phyloP scores from a whole-genome alignment of 2,329 filamentous ascomycete genomes.

The Phyllosticta citrichinensis region DNA sequence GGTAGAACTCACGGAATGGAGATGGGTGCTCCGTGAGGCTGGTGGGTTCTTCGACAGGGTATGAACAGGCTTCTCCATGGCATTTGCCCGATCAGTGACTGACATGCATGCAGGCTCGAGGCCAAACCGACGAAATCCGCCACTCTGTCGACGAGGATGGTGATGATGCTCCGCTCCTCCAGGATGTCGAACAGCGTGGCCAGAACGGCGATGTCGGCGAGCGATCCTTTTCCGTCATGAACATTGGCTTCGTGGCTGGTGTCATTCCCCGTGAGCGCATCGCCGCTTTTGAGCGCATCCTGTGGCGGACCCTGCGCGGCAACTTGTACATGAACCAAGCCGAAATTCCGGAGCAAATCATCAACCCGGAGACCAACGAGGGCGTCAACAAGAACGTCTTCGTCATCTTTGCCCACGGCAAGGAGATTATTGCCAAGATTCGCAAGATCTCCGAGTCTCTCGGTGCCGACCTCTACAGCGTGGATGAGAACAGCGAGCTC shows the following conservation, averaged over 20 bases:
- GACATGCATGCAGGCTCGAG: slow-evolving; percentile 53
- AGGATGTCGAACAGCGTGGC: slow-evolving; percentile 80
- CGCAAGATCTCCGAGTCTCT: slow-evolving; percentile 97
- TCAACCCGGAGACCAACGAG: slow-evolving; percentile 89
- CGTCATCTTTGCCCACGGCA: slow-evolving; percentile 97
- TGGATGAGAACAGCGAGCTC: slow-evolving; percentile 94
- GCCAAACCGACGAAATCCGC: slow-evolving; percentile 92
- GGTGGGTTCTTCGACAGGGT: slow-evolving; percentile 90
- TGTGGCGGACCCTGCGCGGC: slow-evolving; percentile 93
- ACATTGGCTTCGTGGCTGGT: slow-evolving; percentile 96
- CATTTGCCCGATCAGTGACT: neutral
- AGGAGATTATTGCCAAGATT: slow-evolving; percentile 97
- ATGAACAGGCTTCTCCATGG: neutral
- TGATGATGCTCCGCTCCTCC: slow-evolving; percentile 86
- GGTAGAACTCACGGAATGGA: slow-evolving; percentile 94
- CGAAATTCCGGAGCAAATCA: slow-evolving; percentile 86
- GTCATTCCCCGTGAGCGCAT: slow-evolving; percentile 91
- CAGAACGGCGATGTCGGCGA: slow-evolving; percentile 58
- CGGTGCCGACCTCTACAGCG: slow-evolving; percentile 88
- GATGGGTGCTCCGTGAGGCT: slow-evolving; percentile 92
- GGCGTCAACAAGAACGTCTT: slow-evolving; percentile 95
- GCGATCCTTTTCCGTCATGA: slow-evolving; percentile 90
- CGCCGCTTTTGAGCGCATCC: slow-evolving; percentile 88
- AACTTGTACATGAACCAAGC: slow-evolving; percentile 99
- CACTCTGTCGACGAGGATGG: slow-evolving; percentile 77